Conservation (phyloP, 2,329 filamentous ascomycete species). For the Dothiorella sarmentorum region DNA sequence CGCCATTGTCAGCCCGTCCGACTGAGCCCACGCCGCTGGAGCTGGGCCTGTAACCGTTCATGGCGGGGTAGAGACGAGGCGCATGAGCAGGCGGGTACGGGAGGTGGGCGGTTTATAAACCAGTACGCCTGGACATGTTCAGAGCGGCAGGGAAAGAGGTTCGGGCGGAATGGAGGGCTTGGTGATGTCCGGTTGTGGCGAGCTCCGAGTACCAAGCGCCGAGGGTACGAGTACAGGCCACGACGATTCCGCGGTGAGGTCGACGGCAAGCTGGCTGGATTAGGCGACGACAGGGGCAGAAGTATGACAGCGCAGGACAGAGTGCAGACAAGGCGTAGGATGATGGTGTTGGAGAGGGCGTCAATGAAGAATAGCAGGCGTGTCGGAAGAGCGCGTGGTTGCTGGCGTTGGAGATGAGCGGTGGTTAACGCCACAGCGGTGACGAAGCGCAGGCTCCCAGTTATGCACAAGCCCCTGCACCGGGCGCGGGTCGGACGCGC, state of each 20-base stretch:
- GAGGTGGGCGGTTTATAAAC: neutral
- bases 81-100: conserved; percentile 10
- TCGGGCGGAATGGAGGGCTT: neutral
- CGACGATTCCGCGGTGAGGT: conserved; percentile 6
- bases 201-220: conserved; percentile 1
- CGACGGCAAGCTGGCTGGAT: neutral
- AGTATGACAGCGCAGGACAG: neutral
- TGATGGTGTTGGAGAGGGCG: neutral
- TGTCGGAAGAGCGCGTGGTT: conserved; percentile 7
- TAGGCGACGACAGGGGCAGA: neutral
- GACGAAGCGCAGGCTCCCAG: conserved; percentile 4
- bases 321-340: neutral
- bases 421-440: conserved; percentile 16
- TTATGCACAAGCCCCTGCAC: neutral
- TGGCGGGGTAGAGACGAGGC: conserved; percentile 8
- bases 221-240: conserved; percentile 15
- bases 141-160: neutral
- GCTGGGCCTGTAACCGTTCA: conserved; percentile 24
- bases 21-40: conserved; percentile 25
- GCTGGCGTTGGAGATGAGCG: neutral
- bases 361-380: neutral
- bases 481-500: neutral
- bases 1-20: conserved; percentile 28
- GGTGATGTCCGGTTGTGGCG: conserved; percentile 2
- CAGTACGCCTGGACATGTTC: conserved; percentile 4